Evolutionary conservation across 768 basidiomycete genomes (phyloP), one percentile per base, ranked within the genome.

Genomic region (Leucocoprinus leucothites): DNA sequence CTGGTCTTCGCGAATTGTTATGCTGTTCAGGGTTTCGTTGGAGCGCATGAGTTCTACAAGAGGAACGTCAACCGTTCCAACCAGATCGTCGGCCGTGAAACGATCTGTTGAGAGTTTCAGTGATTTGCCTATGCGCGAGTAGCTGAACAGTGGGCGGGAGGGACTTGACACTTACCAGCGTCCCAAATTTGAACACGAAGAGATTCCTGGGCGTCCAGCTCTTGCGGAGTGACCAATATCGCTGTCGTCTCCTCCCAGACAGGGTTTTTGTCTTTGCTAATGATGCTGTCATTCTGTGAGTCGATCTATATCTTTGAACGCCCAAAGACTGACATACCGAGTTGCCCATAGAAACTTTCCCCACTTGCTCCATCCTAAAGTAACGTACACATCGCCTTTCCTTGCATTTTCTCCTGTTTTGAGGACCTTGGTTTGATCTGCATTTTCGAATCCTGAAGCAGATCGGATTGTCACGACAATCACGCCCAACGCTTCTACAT

Each of bases 181-280:
- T 91, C 89, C 86, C 86, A 89, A 1, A 89, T 68, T 73, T 87
- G 86, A 19, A 85, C 67, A 19, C 76, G 75, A 18, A 89, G 67
- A 51, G 73, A 73, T 67, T 92, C 90, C 55, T 84, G 77, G 0
- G 84, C 78, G 61, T 88, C 81, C 47, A 89, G 69, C 56, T 88
- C 87, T 43, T 86, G 78, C 35, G 79, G 75, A 5, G 82, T 82
- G 9, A 91, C 75, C 1, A 89, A 67, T 0, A 91, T 61, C 3
- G 82, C 76, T 0, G 81, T 77, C 0, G 82, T 85, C 71, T 91
- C 88, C 61, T 88, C 87, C 73, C 80, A 90, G 1, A 84, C 76
- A 3, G 87, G 87, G 50, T 82, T 77, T 16, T 78, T 70, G 50
- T 86, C 84, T 8, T 70, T 74, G 28, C 79, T 68, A 61, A 92